Percentiles rank a stretch among this genome's conserved stretches.
phyloP scores from a whole-genome alignment of 2,329 filamentous ascomycete species.

The Ophiostoma sp. region DNA sequence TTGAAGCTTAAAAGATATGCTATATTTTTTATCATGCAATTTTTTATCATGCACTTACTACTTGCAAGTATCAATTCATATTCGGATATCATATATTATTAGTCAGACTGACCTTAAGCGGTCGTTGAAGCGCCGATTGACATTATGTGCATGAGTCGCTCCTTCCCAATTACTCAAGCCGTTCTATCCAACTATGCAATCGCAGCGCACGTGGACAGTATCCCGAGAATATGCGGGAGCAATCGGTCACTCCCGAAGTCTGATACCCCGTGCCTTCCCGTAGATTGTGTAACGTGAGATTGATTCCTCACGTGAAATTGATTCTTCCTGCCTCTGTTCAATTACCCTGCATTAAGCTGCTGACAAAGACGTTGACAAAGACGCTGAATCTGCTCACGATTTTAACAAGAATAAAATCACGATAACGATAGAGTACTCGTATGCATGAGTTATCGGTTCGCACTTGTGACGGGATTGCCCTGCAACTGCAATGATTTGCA shows the following conservation, averaged over 20 bases:
- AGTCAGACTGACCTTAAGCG: neutral
- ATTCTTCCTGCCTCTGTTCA: neutral
- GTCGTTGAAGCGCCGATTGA: neutral
- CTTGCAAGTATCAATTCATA: no score
- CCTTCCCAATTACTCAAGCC: neutral
- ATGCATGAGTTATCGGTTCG: neutral
- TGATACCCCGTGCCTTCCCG: neutral
- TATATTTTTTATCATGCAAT: no score
- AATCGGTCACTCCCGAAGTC: neutral
- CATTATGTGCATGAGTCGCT: neutral
- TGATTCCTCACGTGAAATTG: no score
- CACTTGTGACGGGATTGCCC: neutral
- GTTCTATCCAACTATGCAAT: neutral
- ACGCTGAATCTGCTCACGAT: neutral
- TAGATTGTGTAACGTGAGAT: neutral
- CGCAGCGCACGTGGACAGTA: neutral
- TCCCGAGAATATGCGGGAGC: neutral
- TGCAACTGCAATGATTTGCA: neutral
- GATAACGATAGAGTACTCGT: neutral
- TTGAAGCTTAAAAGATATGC: no score
- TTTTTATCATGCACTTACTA: no score
- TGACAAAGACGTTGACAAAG: slow-evolving; percentile 9
- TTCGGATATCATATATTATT: no score
- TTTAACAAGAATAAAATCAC: neutral
- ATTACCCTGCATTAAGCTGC: neutral